These are phyloP conservation scores for Santalum album DNA, from an alignment of 164 flowering plant species.

Conservation along the genomic window DNA sequence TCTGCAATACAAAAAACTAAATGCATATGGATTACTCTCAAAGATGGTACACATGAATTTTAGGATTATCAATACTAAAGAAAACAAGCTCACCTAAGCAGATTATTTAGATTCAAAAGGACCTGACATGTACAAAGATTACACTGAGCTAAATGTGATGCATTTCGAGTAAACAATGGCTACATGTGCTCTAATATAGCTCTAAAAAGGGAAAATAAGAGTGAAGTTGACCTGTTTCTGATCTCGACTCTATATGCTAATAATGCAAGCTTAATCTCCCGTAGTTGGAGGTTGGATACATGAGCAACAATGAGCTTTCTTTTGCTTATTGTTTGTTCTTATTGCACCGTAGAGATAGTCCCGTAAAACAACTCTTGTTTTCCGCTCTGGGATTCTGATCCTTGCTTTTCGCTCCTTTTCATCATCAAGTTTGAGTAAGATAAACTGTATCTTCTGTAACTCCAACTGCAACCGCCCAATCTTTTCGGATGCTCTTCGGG, in stretches of 20 bases:
- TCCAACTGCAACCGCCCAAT: conserved; percentile 61
- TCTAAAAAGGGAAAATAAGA: conserved; percentile 9
- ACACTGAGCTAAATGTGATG: conserved; percentile 11
- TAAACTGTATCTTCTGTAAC: conserved; percentile 52
- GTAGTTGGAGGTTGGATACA: conserved; percentile 44
- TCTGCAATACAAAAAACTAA: no score
- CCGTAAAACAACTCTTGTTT: conserved; percentile 32
- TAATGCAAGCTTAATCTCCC: conserved; percentile 26
- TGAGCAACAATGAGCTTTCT: conserved; percentile 35
- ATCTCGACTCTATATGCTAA: neutral
- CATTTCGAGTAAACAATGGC: neutral
- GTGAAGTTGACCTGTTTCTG: conserved; percentile 1
- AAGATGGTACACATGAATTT: no score
- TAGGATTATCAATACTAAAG: no score
- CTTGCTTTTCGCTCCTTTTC: conserved; percentile 29
- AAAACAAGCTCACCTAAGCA: no score
- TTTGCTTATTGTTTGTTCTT: conserved; percentile 25
- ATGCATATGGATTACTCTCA: no score
- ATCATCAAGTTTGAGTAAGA: conserved; percentile 49
- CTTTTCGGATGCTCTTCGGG: conserved; percentile 47
- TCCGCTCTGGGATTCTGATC: conserved; percentile 24
- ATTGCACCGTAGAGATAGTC: conserved; percentile 48
- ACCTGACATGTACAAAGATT: conserved; percentile 19
- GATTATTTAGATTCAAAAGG: conserved; percentile 2
- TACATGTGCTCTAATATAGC: no score